Evolutionary conservation across 805 yeast species (phyloP), one percentile per base, ranked within the genome.

Genomic region (Starmera dryadoides): DNA sequence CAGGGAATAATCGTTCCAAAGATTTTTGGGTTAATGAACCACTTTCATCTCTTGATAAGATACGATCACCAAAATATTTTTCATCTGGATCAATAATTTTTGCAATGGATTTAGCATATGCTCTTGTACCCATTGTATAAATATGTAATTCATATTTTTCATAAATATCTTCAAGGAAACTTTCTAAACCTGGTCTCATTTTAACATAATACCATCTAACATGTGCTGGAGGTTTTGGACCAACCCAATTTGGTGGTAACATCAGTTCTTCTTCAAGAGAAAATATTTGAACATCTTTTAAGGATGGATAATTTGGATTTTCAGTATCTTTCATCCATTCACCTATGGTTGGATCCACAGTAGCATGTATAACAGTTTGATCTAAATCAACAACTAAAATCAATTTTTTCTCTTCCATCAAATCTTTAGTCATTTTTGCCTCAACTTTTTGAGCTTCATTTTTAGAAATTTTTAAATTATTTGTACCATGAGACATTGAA

Each of bases 111-210:
- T 78, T 70, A 0, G 98, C 98, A 60, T 93, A 93, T 22, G 91
- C 81, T 48, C 96, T 69, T 4, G 98, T 93, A 8, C 98, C 98
- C 98, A 93, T 93, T 4, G 98, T 93, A 59, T 93, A 93, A 30
- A 93, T 86, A 56, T 93, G 98, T 69, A 93, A 66, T 62, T 93
- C 98, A 57, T 83, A 93, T 34, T 73, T 63, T 35, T 79, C 61
- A 6, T 81, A 65, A 36, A 86, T 73, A 35, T 69, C 68, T 37
- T 72, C 74, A 38, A 93, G 69, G 56, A 93, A 93, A 37, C 78
- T 80, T 36, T 71, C 63, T 30, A 93, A 66, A 0, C 96, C 96
- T 0, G 98, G 98, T 46, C 98, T 73, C 30, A 86, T 63, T 59
- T 93, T 93, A 22, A 94, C 96, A 52, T 86, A 93, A 59, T 93